Base-by-base conservation (phyloP, 2,329 filamentous ascomycete species). In the Fusarium brevicatenulatum region DNA sequence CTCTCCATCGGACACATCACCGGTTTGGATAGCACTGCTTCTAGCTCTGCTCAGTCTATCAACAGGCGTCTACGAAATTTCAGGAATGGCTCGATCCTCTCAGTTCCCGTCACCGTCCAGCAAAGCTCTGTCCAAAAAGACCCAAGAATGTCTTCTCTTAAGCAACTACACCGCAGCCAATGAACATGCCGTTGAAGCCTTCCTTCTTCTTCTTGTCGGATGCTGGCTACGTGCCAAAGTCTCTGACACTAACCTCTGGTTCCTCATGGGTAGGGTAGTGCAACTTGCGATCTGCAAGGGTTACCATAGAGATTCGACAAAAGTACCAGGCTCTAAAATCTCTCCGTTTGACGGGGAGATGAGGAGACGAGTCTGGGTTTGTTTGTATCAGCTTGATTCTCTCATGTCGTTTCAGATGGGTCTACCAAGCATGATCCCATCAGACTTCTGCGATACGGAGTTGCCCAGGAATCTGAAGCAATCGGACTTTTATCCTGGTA, bases 211-310 rank as follows among this genome's bases (percentile, higher is more conserved):
- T 15, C 78, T 81, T 1, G 82, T 81, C 46, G 80, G 81, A 12
- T 81, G 83, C 34, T 78, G 73, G 52, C 40, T 80, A 0, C 69
- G 65, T 1, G 60, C 75, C 15, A 79, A 77, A 15, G 78, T 79
- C 4, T 64, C 78, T 1, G 73, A 85, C 53, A 77, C 82, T 52
- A 82, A 84, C 30, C 78, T 83, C 4, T 87, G 85, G 85, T 82
- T 85, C 7, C 82, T 84, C 10, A 82, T 84, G 62, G 82, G 84
- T 11, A 78, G 83, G 23, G 80, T 83, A 16, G 82, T 83, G 3
- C 82, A 85, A 3, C 81, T 87, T 23, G 85, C 85, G 0, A 83
- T 86, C 58, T 81, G 83, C 7, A 82, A 85, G 79, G 85, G 85
- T 4, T 87, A 87, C 53, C 85, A 87, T 59, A 81, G 85, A 12